Evolutionary conservation across 805 yeast species (phyloP).

Genomic region (Kodamaea hsintzibuensis): DNA sequence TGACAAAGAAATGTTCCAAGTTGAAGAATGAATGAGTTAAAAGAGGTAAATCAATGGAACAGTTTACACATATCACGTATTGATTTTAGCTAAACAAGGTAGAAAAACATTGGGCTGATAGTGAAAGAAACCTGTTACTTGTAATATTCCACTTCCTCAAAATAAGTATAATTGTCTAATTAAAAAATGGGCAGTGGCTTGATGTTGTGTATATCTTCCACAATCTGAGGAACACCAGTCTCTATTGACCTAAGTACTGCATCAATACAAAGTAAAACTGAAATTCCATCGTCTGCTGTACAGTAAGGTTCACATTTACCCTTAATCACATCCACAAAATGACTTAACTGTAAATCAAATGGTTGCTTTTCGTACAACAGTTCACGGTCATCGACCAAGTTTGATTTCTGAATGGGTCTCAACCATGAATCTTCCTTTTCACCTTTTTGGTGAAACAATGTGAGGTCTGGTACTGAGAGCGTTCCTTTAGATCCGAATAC

Average conservation of each 20-base stretch:
- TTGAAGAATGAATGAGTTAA: neutral
- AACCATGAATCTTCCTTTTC: constrained; percentile 27
- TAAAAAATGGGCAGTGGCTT: constrained; percentile 7
- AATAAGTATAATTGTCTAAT: neutral
- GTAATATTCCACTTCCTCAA: neutral
- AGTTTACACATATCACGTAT: too few species aligned
- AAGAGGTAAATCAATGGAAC: too few species aligned
- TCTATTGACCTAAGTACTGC: constrained; percentile 35
- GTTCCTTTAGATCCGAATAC: constrained; percentile 42
- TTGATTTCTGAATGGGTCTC: constrained; percentile 19
- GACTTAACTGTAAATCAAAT: constrained; percentile 40
- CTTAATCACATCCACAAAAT: constrained; percentile 35
- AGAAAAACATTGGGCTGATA: neutral
- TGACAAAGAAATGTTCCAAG: neutral
- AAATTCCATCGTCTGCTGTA: constrained; percentile 35
- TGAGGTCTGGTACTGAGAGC: constrained; percentile 41
- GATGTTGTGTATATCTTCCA: constrained; percentile 12
- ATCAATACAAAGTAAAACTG: constrained; percentile 36
- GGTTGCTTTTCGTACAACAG: constrained; percentile 19
- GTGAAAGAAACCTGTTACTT: too few species aligned
- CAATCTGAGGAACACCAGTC: constrained; percentile 29
- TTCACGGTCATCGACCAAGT: constrained; percentile 9
- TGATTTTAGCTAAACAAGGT: too few species aligned
- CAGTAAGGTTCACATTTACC: constrained; percentile 30
- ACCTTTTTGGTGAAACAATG: constrained; percentile 33